phyloP scores from a whole-genome alignment of 306 rosid genomes.

The Prunus fruticosa region DNA sequence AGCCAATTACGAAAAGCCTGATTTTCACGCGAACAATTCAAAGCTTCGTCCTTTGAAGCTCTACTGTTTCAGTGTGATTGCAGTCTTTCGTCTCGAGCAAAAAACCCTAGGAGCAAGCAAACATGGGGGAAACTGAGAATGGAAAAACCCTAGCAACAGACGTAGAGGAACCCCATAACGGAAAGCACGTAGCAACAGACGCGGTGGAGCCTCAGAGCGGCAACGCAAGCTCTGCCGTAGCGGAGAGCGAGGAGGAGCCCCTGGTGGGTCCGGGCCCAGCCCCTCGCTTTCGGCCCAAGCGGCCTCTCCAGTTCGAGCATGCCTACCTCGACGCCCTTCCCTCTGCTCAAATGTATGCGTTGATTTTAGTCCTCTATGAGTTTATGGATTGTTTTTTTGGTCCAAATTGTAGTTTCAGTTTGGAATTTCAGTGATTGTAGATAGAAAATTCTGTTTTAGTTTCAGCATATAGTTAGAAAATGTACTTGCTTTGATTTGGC shows the following conservation, averaged over 20 bases:
- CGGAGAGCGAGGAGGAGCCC: constrained; percentile 47
- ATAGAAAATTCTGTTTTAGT: not conserved
- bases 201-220: constrained; percentile 26
- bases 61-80: not conserved
- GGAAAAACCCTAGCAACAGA: not conserved
- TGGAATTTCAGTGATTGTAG: not conserved
- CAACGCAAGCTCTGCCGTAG: constrained; percentile 10
- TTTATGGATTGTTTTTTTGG: not conserved
- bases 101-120: not conserved
- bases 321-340: constrained; percentile 92
- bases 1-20: not conserved
- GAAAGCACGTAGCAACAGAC: not conserved
- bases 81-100: not conserved
- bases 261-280: constrained; percentile 74
- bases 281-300: constrained; percentile 70
- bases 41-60: not conserved
- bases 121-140: constrained; percentile 13
- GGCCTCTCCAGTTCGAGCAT: constrained; percentile 95
- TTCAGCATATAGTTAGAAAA: not conserved
- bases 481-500: not conserved
- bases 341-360: constrained; percentile 69
- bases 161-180: constrained; percentile 33
- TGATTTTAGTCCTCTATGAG: not conserved
- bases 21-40: not conserved
- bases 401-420: not conserved